Conservation (phyloP, 2,329 filamentous ascomycete genomes). For the Colletotrichum agaves region DNA sequence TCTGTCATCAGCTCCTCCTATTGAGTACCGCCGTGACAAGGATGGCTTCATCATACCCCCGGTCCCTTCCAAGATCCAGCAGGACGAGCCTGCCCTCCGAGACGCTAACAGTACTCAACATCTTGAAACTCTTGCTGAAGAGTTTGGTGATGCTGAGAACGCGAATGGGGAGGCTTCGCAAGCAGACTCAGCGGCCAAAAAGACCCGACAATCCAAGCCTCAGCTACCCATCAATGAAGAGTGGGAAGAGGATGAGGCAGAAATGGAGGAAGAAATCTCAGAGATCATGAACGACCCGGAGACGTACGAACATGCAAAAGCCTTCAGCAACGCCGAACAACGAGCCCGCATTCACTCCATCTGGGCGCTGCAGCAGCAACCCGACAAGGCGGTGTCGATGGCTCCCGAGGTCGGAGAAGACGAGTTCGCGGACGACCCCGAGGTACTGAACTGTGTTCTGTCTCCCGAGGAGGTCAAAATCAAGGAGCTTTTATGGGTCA, state of each 20-base stretch:
- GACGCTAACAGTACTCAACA: slow-evolving; percentile 30
- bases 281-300: slow-evolving; percentile 74
- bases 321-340: slow-evolving; percentile 68
- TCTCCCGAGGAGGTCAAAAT: slow-evolving; percentile 77
- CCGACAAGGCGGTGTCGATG: slow-evolving; percentile 63
- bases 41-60: slow-evolving; percentile 39
- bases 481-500: slow-evolving; percentile 94
- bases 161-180: slow-evolving; percentile 9
- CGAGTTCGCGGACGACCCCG: slow-evolving; percentile 90
- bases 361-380: slow-evolving; percentile 60
- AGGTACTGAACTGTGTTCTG: slow-evolving; percentile 84
- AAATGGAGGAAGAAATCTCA: slow-evolving; percentile 76
- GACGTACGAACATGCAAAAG: slow-evolving; percentile 65
- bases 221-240: slow-evolving; percentile 69
- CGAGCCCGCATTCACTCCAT: slow-evolving; percentile 64
- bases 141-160: slow-evolving; percentile 32
- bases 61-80: slow-evolving; percentile 31
- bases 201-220: slow-evolving; percentile 45
- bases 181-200: not conserved
- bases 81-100: slow-evolving; percentile 30
- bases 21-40: slow-evolving; percentile 37
- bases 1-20: slow-evolving; percentile 41
- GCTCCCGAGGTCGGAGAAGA: slow-evolving; percentile 76
- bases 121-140: slow-evolving; percentile 32
- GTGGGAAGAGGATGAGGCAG: slow-evolving; percentile 71